A percentile compares a stretch with the other conserved stretches of the same genome.
Evolutionary conservation across 192 early-diverging fungal genomes (phyloP).

Genomic region (Coemansia sp.): DNA sequence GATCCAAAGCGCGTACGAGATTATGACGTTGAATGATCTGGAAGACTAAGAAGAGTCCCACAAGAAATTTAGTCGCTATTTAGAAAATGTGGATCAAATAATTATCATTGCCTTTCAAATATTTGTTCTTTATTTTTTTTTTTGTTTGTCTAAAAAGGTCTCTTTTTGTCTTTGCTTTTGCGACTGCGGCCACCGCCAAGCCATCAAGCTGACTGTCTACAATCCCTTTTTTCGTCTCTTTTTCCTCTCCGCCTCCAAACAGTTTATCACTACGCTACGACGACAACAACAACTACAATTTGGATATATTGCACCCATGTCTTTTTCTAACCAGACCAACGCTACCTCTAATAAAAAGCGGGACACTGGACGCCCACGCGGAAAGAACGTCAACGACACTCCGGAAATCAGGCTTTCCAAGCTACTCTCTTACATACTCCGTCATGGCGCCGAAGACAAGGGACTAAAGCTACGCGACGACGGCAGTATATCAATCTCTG

Average conservation of each 20-base stretch:
- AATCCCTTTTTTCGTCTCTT: not conserved
- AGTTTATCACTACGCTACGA: not conserved
- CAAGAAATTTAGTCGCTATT: not conserved
- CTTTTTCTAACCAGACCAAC: not conserved
- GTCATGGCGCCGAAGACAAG: conserved; percentile 82
- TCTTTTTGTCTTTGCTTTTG: too few species aligned
- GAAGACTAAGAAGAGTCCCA: conserved; percentile 29
- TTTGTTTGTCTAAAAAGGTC: too few species aligned
- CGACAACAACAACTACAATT: not conserved
- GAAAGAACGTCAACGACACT: conserved; percentile 20
- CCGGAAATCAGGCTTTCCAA: conserved; percentile 71
- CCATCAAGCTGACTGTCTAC: not conserved
- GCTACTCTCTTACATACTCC: conserved; percentile 77
- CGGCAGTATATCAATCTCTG: conserved; percentile 73
- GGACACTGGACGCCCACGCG: conserved; percentile 1
- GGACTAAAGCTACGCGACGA: conserved; percentile 73
- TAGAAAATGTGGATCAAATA: not conserved
- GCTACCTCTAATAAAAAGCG: not conserved
- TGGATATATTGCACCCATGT: not conserved
- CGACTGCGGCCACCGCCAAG: not conserved
- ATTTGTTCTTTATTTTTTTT: not conserved
- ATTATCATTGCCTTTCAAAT: not conserved
- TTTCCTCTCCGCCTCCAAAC: not conserved
- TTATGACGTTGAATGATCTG: conserved; percentile 51
- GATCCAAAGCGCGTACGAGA: conserved; percentile 55